phyloP scores from a whole-genome alignment of 108 stramenopile species.

The Schizochytrium sp. region DNA sequence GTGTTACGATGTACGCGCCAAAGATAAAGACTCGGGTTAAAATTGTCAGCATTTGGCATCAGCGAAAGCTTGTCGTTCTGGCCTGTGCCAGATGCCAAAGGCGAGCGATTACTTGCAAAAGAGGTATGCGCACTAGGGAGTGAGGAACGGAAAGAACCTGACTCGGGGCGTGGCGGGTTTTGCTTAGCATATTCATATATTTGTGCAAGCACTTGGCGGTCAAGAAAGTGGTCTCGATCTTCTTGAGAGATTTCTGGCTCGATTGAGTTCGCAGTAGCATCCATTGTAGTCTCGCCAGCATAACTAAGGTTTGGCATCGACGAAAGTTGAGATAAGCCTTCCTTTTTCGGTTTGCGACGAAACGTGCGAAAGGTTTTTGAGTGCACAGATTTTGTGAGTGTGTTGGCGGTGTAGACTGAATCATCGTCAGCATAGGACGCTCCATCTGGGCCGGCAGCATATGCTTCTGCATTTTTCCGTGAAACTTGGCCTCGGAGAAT shows the following conservation, averaged over 20 bases:
- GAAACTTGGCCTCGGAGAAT: no score
- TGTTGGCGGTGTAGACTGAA: no score
- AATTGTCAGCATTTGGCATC: slow-evolving; percentile 30
- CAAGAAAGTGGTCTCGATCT: slow-evolving; percentile 24
- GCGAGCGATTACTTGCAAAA: neutral
- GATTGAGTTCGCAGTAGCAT: neutral
- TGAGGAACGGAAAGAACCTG: neutral
- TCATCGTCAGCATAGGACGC: no score
- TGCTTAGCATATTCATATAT: neutral
- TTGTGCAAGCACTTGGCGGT: neutral
- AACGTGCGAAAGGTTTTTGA: neutral
- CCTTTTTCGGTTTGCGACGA: neutral
- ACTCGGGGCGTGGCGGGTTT: neutral
- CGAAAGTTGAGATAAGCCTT: no score
- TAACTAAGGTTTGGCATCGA: neutral
- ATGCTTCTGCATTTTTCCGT: no score
- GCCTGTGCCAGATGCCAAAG: neutral
- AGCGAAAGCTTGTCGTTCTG: neutral
- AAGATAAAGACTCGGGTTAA: slow-evolving; percentile 19
- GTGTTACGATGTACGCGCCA: slow-evolving; percentile 53
- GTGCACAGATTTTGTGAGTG: neutral
- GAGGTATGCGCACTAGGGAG: neutral
- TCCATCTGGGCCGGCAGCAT: no score
- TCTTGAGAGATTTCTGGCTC: slow-evolving; percentile 16
- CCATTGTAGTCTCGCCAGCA: neutral